Percentiles rank a stretch among this genome's conserved stretches.
Evolutionary conservation across 768 basidiomycete genomes (phyloP).

Genomic region (Mycena metata): DNA sequence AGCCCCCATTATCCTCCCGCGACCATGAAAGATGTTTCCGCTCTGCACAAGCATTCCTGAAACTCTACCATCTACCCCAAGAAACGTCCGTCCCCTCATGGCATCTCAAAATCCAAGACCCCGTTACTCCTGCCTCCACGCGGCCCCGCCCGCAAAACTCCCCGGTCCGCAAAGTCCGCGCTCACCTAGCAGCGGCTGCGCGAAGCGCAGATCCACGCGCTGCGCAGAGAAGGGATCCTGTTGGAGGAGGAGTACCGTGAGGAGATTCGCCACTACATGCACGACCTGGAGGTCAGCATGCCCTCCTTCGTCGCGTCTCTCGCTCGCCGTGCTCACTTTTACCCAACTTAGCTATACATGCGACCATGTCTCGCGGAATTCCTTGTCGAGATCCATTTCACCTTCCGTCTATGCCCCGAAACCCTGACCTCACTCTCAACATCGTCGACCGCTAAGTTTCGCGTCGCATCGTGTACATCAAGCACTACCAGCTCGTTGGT

Average conservation of each 20-base stretch:
- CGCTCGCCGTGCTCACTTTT: constrained; percentile 35
- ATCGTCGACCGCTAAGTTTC: constrained; percentile 99
- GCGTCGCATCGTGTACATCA: constrained; percentile 97
- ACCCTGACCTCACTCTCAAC: constrained; percentile 97
- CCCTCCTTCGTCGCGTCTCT: constrained; percentile 25
- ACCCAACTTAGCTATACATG: constrained; percentile 78
- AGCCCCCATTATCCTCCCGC: constrained; percentile 41
- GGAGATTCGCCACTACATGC: constrained; percentile 95
- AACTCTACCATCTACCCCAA: constrained; percentile 80
- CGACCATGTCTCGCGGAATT: constrained; percentile 98
- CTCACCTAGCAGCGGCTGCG: constrained; percentile 76
- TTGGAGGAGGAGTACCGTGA: constrained; percentile 96
- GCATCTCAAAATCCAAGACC: constrained; percentile 77
- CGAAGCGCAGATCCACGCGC: constrained; percentile 75
- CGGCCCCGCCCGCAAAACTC: constrained; percentile 69
- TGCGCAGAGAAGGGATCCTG: constrained; percentile 80
- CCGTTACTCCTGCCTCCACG: constrained; percentile 64
- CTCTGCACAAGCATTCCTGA: constrained; percentile 72
- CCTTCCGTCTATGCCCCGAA: constrained; percentile 97
- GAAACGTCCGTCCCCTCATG: constrained; percentile 88
- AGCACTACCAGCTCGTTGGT: constrained; percentile 99
- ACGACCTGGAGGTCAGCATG: constrained; percentile 94
- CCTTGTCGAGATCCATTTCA: constrained; percentile 98
- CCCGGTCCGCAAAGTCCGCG: constrained; percentile 74
- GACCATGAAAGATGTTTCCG: constrained; percentile 86